These are phyloP conservation scores for Oleoguttula mirabilis DNA, from an alignment of 495 filamentous ascomycete genomes.

Conservation along the genomic window DNA sequence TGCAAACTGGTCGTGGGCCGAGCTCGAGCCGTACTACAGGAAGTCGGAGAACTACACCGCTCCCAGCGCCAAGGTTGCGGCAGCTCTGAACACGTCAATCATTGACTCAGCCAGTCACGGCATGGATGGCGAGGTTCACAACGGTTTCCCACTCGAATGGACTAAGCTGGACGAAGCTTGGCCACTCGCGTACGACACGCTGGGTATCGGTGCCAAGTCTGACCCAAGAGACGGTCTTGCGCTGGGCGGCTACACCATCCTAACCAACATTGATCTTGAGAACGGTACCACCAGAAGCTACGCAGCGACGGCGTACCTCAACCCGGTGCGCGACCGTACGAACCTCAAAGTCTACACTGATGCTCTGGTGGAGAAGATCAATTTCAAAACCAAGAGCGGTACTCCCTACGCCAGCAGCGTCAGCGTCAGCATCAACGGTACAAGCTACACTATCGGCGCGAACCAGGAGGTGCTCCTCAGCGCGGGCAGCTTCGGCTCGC, in stretches of 20 bases:
- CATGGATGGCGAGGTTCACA: not conserved
- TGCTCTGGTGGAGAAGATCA: conserved; percentile 10
- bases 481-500: conserved; percentile 40
- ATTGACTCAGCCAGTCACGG: not conserved
- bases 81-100: not conserved
- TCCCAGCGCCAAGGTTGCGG: not conserved
- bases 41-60: conserved; percentile 18
- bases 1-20: conserved; percentile 16
- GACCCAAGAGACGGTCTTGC: not conserved
- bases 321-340: conserved; percentile 11
- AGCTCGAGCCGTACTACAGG: conserved; percentile 10
- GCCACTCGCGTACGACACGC: too few relatives aligned
- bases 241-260: conserved; percentile 5
- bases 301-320: conserved; percentile 15
- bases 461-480: conserved; percentile 47
- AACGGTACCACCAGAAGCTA: conserved; percentile 10
- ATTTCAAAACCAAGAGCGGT: conserved; percentile 3
- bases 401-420: conserved; percentile 2
- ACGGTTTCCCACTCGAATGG: conserved; percentile 1
- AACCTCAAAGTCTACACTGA: conserved; percentile 14
- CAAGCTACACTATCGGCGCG: too few relatives aligned
- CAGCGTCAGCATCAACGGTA: conserved; percentile 19
- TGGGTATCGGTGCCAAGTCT: too few relatives aligned
- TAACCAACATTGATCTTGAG: conserved; percentile 1
- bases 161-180: too few relatives aligned